Evolutionary conservation across 257 asterid species (phyloP).

Genomic region (Penstemon eatonii): DNA sequence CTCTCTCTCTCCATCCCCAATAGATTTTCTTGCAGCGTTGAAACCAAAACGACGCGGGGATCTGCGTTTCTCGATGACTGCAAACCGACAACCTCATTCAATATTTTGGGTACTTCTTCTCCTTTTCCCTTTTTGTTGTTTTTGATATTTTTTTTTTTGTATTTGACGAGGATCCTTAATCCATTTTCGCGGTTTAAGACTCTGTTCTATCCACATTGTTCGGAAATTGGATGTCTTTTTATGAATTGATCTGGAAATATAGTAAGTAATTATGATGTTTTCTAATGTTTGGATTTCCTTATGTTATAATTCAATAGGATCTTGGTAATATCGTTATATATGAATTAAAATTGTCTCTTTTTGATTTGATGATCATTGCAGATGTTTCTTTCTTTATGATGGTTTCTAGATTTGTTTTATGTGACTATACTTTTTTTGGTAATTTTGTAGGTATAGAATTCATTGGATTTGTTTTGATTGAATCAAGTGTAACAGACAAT

Average conservation of each 20-base stretch:
- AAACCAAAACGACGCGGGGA: conserved; percentile 51
- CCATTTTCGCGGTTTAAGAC: conserved; percentile 25
- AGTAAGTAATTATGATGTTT: conserved; percentile 20
- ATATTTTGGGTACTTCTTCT: conserved; percentile 32
- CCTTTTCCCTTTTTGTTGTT: not conserved
- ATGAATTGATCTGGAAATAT: conserved; percentile 24
- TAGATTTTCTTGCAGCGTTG: conserved; percentile 38
- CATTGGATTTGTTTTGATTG: conserved; percentile 47
- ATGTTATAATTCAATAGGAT: conserved; percentile 30
- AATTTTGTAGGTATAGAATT: conserved; percentile 44
- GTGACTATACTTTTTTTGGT: conserved; percentile 1
- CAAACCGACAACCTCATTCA: conserved; percentile 30
- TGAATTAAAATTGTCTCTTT: not conserved
- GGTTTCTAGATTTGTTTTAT: conserved; percentile 25
- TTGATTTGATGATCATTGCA: conserved; percentile 27
- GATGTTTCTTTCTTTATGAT: conserved; percentile 12
- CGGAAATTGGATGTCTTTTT: conserved; percentile 28
- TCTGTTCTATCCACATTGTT: conserved; percentile 40
- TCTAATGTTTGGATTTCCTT: conserved; percentile 20
- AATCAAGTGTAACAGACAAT: conserved; percentile 31
- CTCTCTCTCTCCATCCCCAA: conserved; percentile 34
- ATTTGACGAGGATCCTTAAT: conserved; percentile 21
- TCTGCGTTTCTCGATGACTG: conserved; percentile 57
- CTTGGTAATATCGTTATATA: conserved; percentile 30
- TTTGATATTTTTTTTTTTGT: conserved; percentile 9